Percentiles rank a stretch among this genome's conserved stretches.
These are phyloP conservation scores for Mycena haematopus DNA, from an alignment of 768 basidiomycete species.

Conservation along the genomic window DNA sequence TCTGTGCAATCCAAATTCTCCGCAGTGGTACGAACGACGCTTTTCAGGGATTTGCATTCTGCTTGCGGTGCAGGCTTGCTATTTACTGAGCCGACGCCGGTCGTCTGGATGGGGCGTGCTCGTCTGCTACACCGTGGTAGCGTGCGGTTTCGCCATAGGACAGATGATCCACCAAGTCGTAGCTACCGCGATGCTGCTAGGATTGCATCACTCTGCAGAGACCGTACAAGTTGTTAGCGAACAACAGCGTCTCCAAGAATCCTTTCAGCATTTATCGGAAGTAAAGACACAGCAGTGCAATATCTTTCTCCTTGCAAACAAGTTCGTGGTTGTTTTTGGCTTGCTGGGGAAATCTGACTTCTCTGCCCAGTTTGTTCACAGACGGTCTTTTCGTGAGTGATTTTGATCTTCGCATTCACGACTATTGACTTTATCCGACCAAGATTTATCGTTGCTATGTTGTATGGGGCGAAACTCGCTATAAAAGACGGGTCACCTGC, in stretches of 20 bases:
- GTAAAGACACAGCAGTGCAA: not conserved
- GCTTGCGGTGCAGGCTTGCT: not conserved
- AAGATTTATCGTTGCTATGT: slow-evolving; percentile 17
- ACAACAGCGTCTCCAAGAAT: not conserved
- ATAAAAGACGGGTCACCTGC: not conserved
- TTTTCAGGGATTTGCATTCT: slow-evolving; percentile 5
- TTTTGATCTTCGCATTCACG: too few relatives aligned
- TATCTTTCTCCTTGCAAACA: not conserved
- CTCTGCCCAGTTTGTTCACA: not conserved
- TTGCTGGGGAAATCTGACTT: not conserved
- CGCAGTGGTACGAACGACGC: too few relatives aligned
- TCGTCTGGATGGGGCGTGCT: not conserved
- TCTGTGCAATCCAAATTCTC: not conserved
- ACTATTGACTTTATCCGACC: not conserved
- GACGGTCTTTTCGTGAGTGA: not conserved
- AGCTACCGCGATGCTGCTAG: not conserved
- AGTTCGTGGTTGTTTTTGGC: not conserved
- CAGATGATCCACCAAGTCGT: not conserved
- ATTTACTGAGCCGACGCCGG: not conserved
- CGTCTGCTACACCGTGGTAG: not conserved
- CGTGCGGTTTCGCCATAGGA: not conserved
- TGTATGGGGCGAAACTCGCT: slow-evolving; percentile 2
- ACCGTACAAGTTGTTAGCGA: not conserved
- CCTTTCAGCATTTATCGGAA: not conserved
- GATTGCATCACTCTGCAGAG: not conserved